A percentile compares a stretch with the other conserved stretches of the same genome.
Conservation (phyloP, 1,139 yeast species). For the Eremothecium sinecaudum region DNA sequence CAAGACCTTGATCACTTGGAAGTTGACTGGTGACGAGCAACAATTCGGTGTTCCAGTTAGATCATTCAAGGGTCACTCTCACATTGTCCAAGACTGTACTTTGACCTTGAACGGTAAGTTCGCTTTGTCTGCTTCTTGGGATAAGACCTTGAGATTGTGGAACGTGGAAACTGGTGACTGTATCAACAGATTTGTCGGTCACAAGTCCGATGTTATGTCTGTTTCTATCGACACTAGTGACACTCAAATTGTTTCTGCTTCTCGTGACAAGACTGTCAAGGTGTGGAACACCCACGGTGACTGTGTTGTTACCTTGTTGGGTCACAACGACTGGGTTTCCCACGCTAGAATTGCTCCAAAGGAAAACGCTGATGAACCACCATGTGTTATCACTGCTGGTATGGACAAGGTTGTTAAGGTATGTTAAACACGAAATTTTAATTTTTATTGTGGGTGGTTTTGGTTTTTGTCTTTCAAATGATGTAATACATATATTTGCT, state of each 20-base stretch:
- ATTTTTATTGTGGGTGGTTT: slow-evolving; percentile 11
- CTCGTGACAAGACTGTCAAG: slow-evolving; percentile 98
- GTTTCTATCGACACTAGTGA: slow-evolving; percentile 95
- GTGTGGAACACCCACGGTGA: slow-evolving; percentile 99
- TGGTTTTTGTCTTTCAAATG: slow-evolving; percentile 35
- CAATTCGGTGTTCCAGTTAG: slow-evolving; percentile 98
- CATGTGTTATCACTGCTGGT: slow-evolving; percentile 92
- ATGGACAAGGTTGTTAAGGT: slow-evolving; percentile 99
- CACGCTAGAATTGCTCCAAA: slow-evolving; percentile 71
- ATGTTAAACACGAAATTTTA: too few species aligned
- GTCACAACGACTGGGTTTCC: slow-evolving; percentile 99
- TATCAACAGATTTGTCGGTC: slow-evolving; percentile 94
- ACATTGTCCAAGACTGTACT: slow-evolving; percentile 97
- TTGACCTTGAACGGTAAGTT: slow-evolving; percentile 97
- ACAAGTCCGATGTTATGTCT: slow-evolving; percentile 94
- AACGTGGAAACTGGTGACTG: slow-evolving; percentile 92
- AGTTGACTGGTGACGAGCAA: slow-evolving; percentile 94
- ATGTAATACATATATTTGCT: slow-evolving; percentile 82
- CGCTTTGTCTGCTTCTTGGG: slow-evolving; percentile 99
- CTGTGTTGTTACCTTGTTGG: slow-evolving; percentile 86
- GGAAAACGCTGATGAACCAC: slow-evolving; percentile 39
- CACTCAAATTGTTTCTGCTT: slow-evolving; percentile 97
- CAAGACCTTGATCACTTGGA: slow-evolving; percentile 97
- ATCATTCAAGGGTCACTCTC: slow-evolving; percentile 97
- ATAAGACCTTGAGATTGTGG: slow-evolving; percentile 98